Evolutionary conservation across 2,329 filamentous ascomycete genomes (phyloP).

Genomic region (Xylaria sp.): DNA sequence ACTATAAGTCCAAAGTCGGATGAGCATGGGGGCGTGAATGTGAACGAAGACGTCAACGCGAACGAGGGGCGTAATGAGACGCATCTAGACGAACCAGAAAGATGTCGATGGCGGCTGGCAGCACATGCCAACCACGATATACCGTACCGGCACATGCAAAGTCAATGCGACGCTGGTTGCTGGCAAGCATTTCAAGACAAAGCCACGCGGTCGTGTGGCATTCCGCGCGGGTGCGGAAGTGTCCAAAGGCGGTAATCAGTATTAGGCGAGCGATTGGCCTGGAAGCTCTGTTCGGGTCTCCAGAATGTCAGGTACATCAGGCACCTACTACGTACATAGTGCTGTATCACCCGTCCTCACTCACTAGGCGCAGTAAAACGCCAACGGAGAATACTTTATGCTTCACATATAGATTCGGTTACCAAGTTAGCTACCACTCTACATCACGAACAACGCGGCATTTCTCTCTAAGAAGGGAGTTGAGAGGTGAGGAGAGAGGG

Average conservation of each 20-base stretch:
- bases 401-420: conserved; percentile 4
- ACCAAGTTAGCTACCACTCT: conserved; percentile 6
- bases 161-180: conserved; percentile 17
- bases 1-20: conserved; percentile 20
- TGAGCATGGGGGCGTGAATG: conserved; percentile 21
- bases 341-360: conserved; percentile 5
- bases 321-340: not conserved
- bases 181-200: conserved; percentile 32
- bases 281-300: not conserved
- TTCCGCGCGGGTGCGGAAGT: conserved; percentile 23
- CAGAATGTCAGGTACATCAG: not conserved
- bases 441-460: not conserved
- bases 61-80: conserved; percentile 21
- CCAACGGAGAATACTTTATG: conserved; percentile 9
- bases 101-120: conserved; percentile 20
- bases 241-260: not conserved
- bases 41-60: conserved; percentile 15
- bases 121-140: conserved; percentile 22
- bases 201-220: conserved; percentile 37
- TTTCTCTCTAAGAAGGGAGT: not conserved
- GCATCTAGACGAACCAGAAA: conserved; percentile 12
- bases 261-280: conserved; percentile 8
- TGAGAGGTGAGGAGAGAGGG: not conserved
- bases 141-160: conserved; percentile 18
- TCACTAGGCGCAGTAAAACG: not conserved